Percentiles rank a stretch among this genome's conserved stretches.
These are phyloP conservation scores for Colletotrichum sp. DNA, from an alignment of 2,329 filamentous ascomycete species.

Conservation along the genomic window DNA sequence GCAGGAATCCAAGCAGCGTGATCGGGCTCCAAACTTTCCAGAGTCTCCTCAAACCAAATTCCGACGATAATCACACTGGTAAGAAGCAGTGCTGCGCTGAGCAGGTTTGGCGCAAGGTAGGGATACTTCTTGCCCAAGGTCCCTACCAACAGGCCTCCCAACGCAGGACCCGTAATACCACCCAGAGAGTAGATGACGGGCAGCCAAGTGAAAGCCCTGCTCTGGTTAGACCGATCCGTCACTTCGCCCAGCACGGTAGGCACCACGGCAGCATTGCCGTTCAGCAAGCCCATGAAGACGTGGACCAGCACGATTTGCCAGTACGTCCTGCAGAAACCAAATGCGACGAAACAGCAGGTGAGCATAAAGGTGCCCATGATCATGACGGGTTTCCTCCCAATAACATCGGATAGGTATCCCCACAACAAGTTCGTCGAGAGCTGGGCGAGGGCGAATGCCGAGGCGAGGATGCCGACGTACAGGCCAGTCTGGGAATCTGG, in stretches of 20 bases:
- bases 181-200: constrained; percentile 96
- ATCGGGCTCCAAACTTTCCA: constrained; percentile 56
- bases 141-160: constrained; percentile 85
- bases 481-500: constrained; percentile 74
- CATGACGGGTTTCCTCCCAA: constrained; percentile 84
- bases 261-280: constrained; percentile 94
- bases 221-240: constrained; percentile 94
- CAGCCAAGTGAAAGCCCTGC: constrained; percentile 89
- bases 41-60: constrained; percentile 87
- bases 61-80: constrained; percentile 75
- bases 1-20: constrained; percentile 32
- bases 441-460: constrained; percentile 90
- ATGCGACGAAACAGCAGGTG: constrained; percentile 79
- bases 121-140: constrained; percentile 70
- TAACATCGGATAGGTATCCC: constrained; percentile 81
- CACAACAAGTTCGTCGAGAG: constrained; percentile 91
- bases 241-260: constrained; percentile 94
- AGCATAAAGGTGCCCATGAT: constrained; percentile 83
- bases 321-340: constrained; percentile 84
- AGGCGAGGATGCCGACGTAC: constrained; percentile 90
- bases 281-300: constrained; percentile 87
- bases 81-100: constrained; percentile 74
- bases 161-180: constrained; percentile 87
- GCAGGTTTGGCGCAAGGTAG: constrained; percentile 83
- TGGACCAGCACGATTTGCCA: constrained; percentile 89